phyloP scores from a whole-genome alignment of 2,329 filamentous ascomycete species.

The Botrytis hyacinthi region DNA sequence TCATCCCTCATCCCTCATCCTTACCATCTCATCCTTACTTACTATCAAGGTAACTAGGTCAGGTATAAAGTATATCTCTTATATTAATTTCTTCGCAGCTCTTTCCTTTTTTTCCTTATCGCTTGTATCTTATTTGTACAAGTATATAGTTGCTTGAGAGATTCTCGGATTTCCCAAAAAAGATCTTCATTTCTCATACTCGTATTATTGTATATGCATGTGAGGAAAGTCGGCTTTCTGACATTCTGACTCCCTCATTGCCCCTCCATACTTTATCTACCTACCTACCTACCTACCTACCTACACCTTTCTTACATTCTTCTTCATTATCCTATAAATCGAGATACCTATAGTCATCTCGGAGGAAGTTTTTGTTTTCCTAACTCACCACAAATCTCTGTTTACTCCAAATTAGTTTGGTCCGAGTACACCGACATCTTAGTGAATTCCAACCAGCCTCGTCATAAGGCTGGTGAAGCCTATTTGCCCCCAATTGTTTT shows the following conservation, averaged over 20 bases:
- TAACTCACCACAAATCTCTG: background rate
- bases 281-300: background rate
- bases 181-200: background rate
- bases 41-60: background rate
- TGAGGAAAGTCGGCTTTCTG: background rate
- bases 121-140: background rate
- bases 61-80: background rate
- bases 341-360: background rate
- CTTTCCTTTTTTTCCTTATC: slow-evolving; percentile 13
- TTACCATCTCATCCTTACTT: background rate
- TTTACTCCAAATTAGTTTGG: background rate
- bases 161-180: background rate
- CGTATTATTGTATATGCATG: background rate
- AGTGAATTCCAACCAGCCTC: background rate
- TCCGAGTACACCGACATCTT: background rate
- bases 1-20: background rate
- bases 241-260: background rate
- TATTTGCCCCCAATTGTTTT: background rate
- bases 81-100: background rate
- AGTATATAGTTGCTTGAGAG: background rate
- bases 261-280: background rate
- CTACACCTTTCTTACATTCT: background rate
- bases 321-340: background rate
- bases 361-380: background rate
- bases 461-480: slow-evolving; percentile 15